phyloP scores from a whole-genome alignment of 495 filamentous ascomycete species.

The Neurospora terricola region DNA sequence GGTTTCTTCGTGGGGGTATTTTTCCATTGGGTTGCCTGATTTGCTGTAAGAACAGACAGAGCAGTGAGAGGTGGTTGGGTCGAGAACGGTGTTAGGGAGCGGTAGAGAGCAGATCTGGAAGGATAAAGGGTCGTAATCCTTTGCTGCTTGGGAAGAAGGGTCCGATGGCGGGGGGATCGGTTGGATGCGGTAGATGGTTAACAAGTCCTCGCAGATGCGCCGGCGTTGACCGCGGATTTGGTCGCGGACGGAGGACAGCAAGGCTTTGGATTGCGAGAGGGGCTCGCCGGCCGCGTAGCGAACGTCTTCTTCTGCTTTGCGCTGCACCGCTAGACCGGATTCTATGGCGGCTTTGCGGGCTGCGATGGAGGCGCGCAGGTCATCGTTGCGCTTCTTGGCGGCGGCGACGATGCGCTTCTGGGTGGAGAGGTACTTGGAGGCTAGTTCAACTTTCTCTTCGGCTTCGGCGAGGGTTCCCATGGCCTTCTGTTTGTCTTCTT shows the following conservation, averaged over 20 bases:
- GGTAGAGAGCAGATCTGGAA: conserved; percentile 68
- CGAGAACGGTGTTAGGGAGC: conserved; percentile 70
- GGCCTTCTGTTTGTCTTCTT: conserved; percentile 26
- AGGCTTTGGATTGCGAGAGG: conserved; percentile 41
- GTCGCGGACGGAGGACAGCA: conserved; percentile 46
- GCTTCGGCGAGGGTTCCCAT: conserved; percentile 41
- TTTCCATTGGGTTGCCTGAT: conserved; percentile 11
- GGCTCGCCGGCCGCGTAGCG: conserved; percentile 43
- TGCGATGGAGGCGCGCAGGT: conserved; percentile 55
- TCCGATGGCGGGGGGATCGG: conserved; percentile 46
- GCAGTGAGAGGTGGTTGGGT: conserved; percentile 23
- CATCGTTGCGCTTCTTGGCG: conserved; percentile 41
- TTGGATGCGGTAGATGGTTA: conserved; percentile 68
- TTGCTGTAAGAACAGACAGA: too few species aligned
- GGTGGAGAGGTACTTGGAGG: conserved; percentile 43
- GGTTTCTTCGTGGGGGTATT: conserved; percentile 45
- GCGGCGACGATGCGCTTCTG: too few species aligned
- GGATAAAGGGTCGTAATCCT: too few species aligned
- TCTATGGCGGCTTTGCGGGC: conserved; percentile 57
- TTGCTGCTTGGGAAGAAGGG: too few species aligned
- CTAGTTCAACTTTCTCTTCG: conserved; percentile 50
- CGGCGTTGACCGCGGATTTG: conserved; percentile 71
- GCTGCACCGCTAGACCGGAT: conserved; percentile 48
- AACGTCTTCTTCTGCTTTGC: conserved; percentile 45
- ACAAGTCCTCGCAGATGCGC: conserved; percentile 74